Base-by-base conservation (phyloP, 2,329 filamentous ascomycete species). In the Dothistroma pini region DNA sequence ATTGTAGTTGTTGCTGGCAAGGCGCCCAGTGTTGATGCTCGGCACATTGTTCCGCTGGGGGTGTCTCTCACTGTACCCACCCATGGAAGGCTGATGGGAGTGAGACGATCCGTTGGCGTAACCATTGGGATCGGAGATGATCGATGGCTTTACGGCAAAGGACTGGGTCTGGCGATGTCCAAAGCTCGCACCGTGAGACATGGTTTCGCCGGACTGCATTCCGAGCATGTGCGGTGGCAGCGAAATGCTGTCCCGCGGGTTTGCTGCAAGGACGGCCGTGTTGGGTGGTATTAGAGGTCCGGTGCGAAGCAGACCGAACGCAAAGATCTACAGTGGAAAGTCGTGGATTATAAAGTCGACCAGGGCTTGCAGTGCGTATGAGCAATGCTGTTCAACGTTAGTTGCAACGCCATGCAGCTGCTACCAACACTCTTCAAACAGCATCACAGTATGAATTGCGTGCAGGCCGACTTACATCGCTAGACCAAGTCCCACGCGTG, bases 81-180 rank as follows among this genome's bases (percentile, higher is more conserved):
- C 84, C 68, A 92, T 83, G 22, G 81, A 79, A 60, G 82, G 79
- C 69, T 86, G 84, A 78, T 96, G 96, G 60, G 90, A 93, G 72
- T 88, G 88, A 78, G 96, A 97, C 61, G 93, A 92, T 67, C 90
- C 91, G 75, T 96, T 92, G 54, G 93, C 96, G 78, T 96, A 96
- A 66, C 91, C 92, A 53, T 91, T 95, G 70, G 93, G 89, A 74
- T 90, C 83, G 65, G 80, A 80, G 73, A 80, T 81, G 69, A 82
- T 90, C 66, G 89, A 89, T 64, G 90, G 88, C 80, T 96, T 96
- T 22, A 71, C 66, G 59, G 90, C 91, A 64, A 86, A 85, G 72
- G 89, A 79, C 85, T 90, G 75, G 75, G 82, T 71, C 73, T 81
- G 70, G 77, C 80, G 73, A 77, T 81, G 72, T 75, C 78, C 73